These are phyloP conservation scores for Yamadazyma blattariae DNA, from an alignment of 1,139 yeast genomes.

Conservation along the genomic window DNA sequence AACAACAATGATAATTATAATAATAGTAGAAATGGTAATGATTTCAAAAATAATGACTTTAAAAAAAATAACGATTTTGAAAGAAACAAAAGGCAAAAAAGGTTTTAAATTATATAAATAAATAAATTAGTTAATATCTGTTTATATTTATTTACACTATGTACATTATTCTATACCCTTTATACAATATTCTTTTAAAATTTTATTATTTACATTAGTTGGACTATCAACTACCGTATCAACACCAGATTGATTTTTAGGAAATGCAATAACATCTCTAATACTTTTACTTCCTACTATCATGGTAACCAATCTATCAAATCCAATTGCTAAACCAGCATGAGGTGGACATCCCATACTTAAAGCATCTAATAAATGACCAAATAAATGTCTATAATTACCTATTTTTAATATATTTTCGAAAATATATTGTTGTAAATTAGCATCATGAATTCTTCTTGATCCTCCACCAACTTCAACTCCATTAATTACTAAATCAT, in stretches of 20 bases:
- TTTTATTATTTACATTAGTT: conserved; percentile 49
- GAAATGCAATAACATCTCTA: conserved; percentile 93
- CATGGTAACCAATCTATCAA: conserved; percentile 93
- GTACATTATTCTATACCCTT: conserved; percentile 10
- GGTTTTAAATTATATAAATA: neutral
- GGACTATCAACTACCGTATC: conserved; percentile 92
- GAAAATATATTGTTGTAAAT: conserved; percentile 69
- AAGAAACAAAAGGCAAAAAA: too few species aligned
- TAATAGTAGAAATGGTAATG: too few species aligned
- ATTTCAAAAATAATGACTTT: too few species aligned
- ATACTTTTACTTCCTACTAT: conserved; percentile 70
- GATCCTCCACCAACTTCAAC: conserved; percentile 98
- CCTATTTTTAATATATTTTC: conserved; percentile 51
- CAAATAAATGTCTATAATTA: conserved; percentile 67
- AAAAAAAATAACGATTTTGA: too few species aligned
- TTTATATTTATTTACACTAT: conserved; percentile 6
- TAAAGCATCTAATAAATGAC: conserved; percentile 80
- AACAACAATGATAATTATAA: too few species aligned
- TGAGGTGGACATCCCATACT: conserved; percentile 97
- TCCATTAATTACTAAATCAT: conserved; percentile 90
- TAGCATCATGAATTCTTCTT: conserved; percentile 86
- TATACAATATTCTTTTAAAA: conserved; percentile 52
- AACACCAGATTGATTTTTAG: conserved; percentile 84
- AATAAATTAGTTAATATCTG: too few species aligned
- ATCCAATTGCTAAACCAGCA: conserved; percentile 95